Evolutionary conservation across 768 basidiomycete genomes (phyloP).

Genomic region (Amanita rubescens): DNA sequence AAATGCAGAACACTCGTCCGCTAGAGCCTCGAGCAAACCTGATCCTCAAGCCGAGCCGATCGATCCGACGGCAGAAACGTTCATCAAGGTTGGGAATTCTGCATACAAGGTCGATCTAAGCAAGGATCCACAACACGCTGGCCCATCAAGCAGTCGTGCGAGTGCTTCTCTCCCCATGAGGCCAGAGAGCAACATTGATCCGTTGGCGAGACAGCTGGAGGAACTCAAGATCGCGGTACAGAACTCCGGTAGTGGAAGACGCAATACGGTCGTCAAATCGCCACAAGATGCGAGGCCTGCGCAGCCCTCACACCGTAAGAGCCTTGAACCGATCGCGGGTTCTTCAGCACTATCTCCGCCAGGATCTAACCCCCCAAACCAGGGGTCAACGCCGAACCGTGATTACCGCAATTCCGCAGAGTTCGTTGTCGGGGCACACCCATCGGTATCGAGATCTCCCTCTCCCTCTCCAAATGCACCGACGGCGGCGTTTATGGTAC

Average conservation of each 20-base stretch:
- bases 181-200: constrained; percentile 41
- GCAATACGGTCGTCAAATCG: constrained; percentile 6
- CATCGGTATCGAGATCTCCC: constrained; percentile 59
- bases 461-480: constrained; percentile 79
- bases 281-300: not conserved
- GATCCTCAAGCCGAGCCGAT: constrained; percentile 53
- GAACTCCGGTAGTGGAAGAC: constrained; percentile 29
- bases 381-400: constrained; percentile 21
- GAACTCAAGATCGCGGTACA: constrained; percentile 43
- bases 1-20: constrained; percentile 15
- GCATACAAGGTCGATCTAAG: constrained; percentile 61
- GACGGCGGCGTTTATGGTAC: constrained; percentile 70
- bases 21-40: constrained; percentile 26
- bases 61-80: constrained; percentile 58
- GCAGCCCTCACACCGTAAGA: constrained; percentile 12
- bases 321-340: constrained; percentile 15
- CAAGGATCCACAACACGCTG: constrained; percentile 54
- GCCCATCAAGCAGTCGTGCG: constrained; percentile 19
- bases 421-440: constrained; percentile 71
- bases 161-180: constrained; percentile 23
- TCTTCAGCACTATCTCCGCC: constrained; percentile 33
- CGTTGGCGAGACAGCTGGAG: constrained; percentile 59
- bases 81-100: constrained; percentile 61
- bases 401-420: constrained; percentile 77
- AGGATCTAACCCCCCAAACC: constrained; percentile 17